Percentiles rank a stretch among this genome's conserved stretches.
Conservation (phyloP, 129 eudicot genomes). For the Escallonia herrerae region DNA sequence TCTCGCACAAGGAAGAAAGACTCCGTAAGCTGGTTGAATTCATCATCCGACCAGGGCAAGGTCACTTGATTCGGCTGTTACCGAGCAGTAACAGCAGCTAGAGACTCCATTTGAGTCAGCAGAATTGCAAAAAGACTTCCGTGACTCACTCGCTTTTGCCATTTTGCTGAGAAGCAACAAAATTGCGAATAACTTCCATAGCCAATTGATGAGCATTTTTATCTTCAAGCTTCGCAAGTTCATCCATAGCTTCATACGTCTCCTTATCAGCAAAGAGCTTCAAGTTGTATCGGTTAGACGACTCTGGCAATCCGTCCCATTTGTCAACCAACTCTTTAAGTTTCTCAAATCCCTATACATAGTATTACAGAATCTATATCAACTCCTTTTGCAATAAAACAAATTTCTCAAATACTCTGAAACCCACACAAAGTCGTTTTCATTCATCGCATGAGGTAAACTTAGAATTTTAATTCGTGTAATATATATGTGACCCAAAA, state of each 20-base stretch:
- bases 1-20: too few species aligned
- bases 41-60: too few species aligned
- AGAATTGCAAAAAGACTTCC: constrained; percentile 1
- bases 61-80: constrained; percentile 19
- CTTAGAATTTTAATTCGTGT: too few species aligned
- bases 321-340: constrained; percentile 72
- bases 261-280: constrained; percentile 77
- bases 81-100: constrained; percentile 26
- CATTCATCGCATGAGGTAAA: too few species aligned
- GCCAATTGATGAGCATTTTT: constrained; percentile 87
- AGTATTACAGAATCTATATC: too few species aligned
- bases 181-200: constrained; percentile 81
- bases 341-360: constrained; percentile 67
- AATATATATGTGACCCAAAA: too few species aligned
- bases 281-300: constrained; percentile 46
- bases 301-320: constrained; percentile 68
- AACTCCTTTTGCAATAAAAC: too few species aligned
- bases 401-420: too few species aligned
- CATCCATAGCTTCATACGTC: constrained; percentile 71
- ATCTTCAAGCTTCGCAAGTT: constrained; percentile 62
- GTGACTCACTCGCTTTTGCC: constrained; percentile 46
- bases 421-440: too few species aligned
- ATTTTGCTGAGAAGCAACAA: constrained; percentile 69
- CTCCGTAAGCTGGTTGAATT: too few species aligned
- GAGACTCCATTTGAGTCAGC: background rate